Base-by-base conservation (phyloP, 768 basidiomycete genomes). In the Leccinum disarticulatum region DNA sequence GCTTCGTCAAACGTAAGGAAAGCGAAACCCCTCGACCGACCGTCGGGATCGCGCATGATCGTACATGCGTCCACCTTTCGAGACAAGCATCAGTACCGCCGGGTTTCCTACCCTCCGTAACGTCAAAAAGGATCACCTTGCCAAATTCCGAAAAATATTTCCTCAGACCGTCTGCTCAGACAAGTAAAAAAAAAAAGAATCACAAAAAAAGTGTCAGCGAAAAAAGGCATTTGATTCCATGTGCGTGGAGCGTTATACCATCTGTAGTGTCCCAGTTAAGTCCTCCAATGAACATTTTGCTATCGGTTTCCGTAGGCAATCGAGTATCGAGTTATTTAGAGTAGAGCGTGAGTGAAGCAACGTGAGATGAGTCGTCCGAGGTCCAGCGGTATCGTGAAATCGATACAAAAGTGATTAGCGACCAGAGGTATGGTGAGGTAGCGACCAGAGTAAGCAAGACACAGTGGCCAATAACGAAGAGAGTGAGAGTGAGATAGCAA, bases 251-350 rank as follows among this genome's bases (percentile, higher is more conserved):
- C 28, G 67, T 66, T 75, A 79, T 81, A 93, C 91, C 91, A 80
- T 93, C 91, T 77, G 87, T 90, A 70, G 91, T 93, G 71, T 92
- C 90, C 91, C 91, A 93, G 78, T 88, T 93, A 64, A 93, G 81
- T 69, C 91, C 91, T 67, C 91, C 91, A 74, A 93, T 87, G 79
- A 93, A 93, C 82, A 93, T 87, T 82, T 93, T 93, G 75, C 91
- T 93, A 83, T 69, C 69, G 64, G 70, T 63, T 70, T 64, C 65
- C 65, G 60, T 67, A 74, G 66, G 65, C 66, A 72, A 69, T 67
- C 52, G 70, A 52, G 61, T 66, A 63, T 61, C 61, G 65, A 68
- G 69, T 54, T 68, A 70, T 68, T 68, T 60, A 70, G 68, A 61
- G 54, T 59, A 71, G 68, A 55, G 66, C 58, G 41, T 41, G 64